Evolutionary conservation across 148 eudicot species (phyloP).

Genomic region (Amaranthus hypochondriacus): DNA sequence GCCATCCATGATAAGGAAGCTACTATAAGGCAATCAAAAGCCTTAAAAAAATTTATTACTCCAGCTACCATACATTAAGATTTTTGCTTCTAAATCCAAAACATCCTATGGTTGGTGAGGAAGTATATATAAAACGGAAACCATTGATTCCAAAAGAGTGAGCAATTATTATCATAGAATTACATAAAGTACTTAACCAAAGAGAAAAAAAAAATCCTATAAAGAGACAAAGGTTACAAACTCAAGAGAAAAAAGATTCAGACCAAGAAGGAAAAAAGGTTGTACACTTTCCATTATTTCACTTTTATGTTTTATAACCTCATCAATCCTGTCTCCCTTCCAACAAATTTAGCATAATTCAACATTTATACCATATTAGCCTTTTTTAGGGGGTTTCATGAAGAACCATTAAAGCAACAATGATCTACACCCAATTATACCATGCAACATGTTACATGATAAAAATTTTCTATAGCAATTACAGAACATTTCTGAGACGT

Average conservation of each 20-base stretch:
- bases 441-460: neutral
- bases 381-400: neutral
- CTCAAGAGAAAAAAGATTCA: conserved; percentile 8
- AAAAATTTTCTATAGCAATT: neutral
- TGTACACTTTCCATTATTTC: conserved; percentile 8
- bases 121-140: conserved; percentile 7
- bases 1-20: neutral
- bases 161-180: conserved; percentile 19
- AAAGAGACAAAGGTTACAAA: conserved; percentile 11
- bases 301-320: neutral
- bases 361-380: conserved; percentile 4
- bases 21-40: conserved; percentile 8
- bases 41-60: conserved; percentile 5
- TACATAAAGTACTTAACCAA: neutral
- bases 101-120: neutral
- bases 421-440: neutral
- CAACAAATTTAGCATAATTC: conserved; percentile 6
- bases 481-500: neutral
- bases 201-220: neutral
- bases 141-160: conserved; percentile 20
- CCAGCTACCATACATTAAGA: conserved; percentile 12
- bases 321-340: neutral
- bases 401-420: neutral
- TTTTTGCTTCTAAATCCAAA: conserved; percentile 7
- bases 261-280: conserved; percentile 5